Conservation (phyloP, 2,329 filamentous ascomycete genomes). For the Verticillium nonalfalfae region DNA sequence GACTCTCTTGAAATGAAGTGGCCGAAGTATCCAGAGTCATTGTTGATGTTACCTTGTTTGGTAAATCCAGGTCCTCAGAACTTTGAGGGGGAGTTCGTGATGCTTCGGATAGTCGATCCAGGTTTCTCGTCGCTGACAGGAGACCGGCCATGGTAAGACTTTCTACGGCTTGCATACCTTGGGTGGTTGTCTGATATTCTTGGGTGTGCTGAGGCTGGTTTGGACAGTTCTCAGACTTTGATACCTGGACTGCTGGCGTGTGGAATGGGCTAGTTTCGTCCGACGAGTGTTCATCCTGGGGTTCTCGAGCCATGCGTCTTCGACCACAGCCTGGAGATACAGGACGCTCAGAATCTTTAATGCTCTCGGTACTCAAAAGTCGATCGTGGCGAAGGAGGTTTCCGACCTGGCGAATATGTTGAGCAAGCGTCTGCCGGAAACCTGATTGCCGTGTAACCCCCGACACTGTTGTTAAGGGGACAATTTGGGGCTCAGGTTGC, state of each 20-base stretch:
- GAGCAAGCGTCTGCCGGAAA: background rate
- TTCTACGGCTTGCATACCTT: background rate
- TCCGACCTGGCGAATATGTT: background rate
- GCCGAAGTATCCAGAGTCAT: background rate
- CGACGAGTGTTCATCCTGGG: background rate
- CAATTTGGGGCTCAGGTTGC: background rate
- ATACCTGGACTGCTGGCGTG: background rate
- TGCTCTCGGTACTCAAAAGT: too few relatives aligned
- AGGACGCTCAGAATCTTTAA: background rate
- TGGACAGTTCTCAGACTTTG: background rate
- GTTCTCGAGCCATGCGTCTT: background rate
- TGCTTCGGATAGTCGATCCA: background rate
- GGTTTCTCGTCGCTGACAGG: background rate
- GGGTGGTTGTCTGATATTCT: background rate
- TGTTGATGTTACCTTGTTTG: background rate
- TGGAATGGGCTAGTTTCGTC: background rate
- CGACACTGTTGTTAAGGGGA: background rate
- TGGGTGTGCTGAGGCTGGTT: background rate
- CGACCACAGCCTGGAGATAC: background rate
- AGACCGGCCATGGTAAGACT: background rate
- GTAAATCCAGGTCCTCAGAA: background rate
- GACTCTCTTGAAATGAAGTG: background rate
- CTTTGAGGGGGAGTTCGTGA: background rate
- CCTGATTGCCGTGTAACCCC: background rate
- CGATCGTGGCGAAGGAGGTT: background rate